A percentile compares a stretch with the other conserved stretches of the same genome.
Evolutionary conservation across 2,329 filamentous ascomycete species (phyloP).

Genomic region (Mycogone perniciosa): DNA sequence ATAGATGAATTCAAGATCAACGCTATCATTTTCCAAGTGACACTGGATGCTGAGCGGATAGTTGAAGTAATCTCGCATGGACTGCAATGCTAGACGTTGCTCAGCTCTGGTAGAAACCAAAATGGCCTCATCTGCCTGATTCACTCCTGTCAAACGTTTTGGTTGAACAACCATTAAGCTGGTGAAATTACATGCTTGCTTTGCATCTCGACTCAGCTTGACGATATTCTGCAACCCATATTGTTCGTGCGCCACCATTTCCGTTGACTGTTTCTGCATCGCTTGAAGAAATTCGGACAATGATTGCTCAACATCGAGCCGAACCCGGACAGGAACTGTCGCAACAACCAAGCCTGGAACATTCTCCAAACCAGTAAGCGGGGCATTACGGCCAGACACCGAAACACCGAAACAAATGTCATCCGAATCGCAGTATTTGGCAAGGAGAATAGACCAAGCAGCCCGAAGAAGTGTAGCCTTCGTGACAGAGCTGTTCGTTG

Average conservation of each 20-base stretch:
- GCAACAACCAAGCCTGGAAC: constrained; percentile 7
- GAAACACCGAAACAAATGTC: constrained; percentile 14
- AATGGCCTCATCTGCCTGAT: not conserved
- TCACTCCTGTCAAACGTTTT: not conserved
- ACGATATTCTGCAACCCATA: constrained; percentile 9
- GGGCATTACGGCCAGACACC: constrained; percentile 15
- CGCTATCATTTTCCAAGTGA: not conserved
- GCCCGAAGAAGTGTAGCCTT: constrained; percentile 8
- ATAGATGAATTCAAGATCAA: not conserved
- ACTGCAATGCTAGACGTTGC: not conserved
- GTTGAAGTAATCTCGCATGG: constrained; percentile 5
- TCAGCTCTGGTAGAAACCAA: not conserved
- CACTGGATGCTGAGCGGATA: constrained; percentile 4
- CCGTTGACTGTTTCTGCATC: constrained; percentile 13
- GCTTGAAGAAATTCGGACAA: constrained; percentile 8
- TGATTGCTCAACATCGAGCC: constrained; percentile 8
- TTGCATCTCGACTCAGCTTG: constrained; percentile 1
- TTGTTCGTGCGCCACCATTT: constrained; percentile 8
- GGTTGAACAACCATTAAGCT: constrained; percentile 7
- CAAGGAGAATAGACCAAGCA: constrained; percentile 7
- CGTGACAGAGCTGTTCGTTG: not conserved
- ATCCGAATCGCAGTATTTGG: constrained; percentile 10
- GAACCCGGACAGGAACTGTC: constrained; percentile 14
- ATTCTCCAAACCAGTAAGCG: constrained; percentile 4
- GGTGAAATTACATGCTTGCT: constrained; percentile 5